These are phyloP conservation scores for Rhinocladiella mackenziei DNA, from an alignment of 2,329 filamentous ascomycete species.

Conservation along the genomic window DNA sequence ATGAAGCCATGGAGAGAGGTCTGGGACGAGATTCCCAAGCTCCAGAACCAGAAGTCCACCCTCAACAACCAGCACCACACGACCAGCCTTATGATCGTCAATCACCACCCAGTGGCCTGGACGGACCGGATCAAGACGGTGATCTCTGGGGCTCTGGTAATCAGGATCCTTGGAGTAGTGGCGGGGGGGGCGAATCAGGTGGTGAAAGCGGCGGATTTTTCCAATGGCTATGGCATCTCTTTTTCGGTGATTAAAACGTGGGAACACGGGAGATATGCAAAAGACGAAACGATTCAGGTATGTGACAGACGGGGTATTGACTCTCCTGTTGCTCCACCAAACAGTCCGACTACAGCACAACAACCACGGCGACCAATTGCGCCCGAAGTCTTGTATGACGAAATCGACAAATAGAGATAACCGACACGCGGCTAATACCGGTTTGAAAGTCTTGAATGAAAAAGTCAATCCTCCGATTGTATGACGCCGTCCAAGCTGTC, in stretches of 20 bases:
- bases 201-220: conserved; percentile 33
- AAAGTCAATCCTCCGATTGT: too few species aligned
- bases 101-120: conserved; percentile 30
- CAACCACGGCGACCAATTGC: too few species aligned
- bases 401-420: too few species aligned
- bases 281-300: background rate
- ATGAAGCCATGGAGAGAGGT: conserved; percentile 59
- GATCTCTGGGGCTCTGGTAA: conserved; percentile 36
- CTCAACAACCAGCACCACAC: conserved; percentile 10
- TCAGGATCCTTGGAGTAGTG: conserved; percentile 31
- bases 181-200: conserved; percentile 30
- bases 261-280: background rate
- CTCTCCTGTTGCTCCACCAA: too few species aligned
- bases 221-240: conserved; percentile 28
- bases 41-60: conserved; percentile 3
- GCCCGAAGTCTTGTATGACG: too few species aligned
- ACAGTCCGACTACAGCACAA: too few species aligned
- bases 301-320: background rate
- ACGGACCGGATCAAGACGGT: conserved; percentile 26
- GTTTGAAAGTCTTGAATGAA: too few species aligned
- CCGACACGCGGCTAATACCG: too few species aligned
- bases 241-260: conserved; percentile 9
- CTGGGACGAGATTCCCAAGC: conserved; percentile 34
- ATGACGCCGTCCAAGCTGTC: too few species aligned
- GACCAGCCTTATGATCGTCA: conserved; percentile 29